These are phyloP conservation scores for Cryptococcus wingfieldii DNA, from an alignment of 1,284 basidiomycete species.

Conservation along the genomic window DNA sequence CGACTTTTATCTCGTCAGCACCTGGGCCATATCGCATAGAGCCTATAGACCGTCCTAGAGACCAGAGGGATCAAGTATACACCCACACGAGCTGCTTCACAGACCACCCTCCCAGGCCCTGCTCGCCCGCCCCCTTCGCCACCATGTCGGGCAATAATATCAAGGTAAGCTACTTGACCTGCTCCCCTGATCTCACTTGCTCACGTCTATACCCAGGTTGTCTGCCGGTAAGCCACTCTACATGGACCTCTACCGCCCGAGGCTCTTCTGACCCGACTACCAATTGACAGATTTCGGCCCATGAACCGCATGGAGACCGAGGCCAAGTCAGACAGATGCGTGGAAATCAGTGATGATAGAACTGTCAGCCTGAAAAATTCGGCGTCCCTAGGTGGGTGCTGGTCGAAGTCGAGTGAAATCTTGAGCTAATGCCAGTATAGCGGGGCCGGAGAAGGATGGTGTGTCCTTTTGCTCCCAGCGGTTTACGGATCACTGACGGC, in stretches of 20 bases:
- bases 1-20: no score
- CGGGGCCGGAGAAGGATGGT: slow-evolving; percentile 50
- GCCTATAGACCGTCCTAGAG: neutral
- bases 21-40: no score
- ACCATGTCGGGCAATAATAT: slow-evolving; percentile 51
- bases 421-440: slow-evolving; percentile 20
- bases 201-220: slow-evolving; percentile 57
- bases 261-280: neutral
- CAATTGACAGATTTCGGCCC: slow-evolving; percentile 74
- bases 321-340: slow-evolving; percentile 86
- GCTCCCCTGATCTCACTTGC: slow-evolving; percentile 1
- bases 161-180: slow-evolving; percentile 38
- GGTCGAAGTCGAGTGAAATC: neutral
- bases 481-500: slow-evolving; percentile 4
- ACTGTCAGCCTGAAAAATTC: slow-evolving; percentile 69
- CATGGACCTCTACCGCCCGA: neutral
- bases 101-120: neutral
- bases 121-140: neutral
- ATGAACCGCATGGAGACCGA: slow-evolving; percentile 86
- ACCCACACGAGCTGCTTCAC: neutral
- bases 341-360: slow-evolving; percentile 75
- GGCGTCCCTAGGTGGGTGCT: slow-evolving; percentile 61
- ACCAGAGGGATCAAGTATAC: neutral
- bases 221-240: slow-evolving; percentile 68
- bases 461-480: slow-evolving; percentile 5